phyloP scores from a whole-genome alignment of 495 filamentous ascomycete genomes.

The Letharia lupina region DNA sequence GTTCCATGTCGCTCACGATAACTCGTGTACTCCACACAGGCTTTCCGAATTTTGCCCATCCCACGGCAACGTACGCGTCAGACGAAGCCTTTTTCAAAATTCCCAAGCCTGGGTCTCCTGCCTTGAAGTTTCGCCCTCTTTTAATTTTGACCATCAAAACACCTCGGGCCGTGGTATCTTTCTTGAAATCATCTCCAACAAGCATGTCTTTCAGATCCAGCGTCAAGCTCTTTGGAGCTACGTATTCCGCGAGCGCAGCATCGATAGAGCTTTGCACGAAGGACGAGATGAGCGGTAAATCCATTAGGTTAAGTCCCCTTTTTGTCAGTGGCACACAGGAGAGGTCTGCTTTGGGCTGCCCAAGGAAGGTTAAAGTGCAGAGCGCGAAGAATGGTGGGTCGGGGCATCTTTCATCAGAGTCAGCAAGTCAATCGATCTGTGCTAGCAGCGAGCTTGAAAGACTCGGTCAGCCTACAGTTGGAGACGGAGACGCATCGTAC shows the following conservation, averaged over 20 bases:
- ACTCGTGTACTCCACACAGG: slow-evolving; percentile 56
- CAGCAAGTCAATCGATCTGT: neutral
- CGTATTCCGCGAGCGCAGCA: slow-evolving; percentile 60
- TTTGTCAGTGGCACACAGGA: slow-evolving; percentile 59
- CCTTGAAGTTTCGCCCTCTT: slow-evolving; percentile 55
- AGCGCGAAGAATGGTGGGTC: slow-evolving; percentile 66
- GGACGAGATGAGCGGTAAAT: slow-evolving; percentile 59
- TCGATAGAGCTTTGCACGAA: slow-evolving; percentile 68
- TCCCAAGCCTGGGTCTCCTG: slow-evolving; percentile 51
- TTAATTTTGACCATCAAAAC: slow-evolving; percentile 56
- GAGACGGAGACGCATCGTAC: slow-evolving; percentile 54
- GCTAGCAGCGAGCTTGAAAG: neutral
- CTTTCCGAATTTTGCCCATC: slow-evolving; percentile 70
- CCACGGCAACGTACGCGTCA: slow-evolving; percentile 61
- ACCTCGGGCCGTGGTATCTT: slow-evolving; percentile 57
- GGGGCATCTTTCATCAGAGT: slow-evolving; percentile 35
- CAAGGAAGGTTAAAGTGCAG: slow-evolving; percentile 63
- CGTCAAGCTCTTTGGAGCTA: slow-evolving; percentile 64
- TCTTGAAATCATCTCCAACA: slow-evolving; percentile 67
- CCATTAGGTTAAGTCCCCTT: slow-evolving; percentile 59
- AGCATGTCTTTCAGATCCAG: slow-evolving; percentile 67
- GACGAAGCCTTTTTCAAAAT: slow-evolving; percentile 49
- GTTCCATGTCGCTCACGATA: slow-evolving; percentile 49
- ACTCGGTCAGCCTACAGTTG: slow-evolving; percentile 37
- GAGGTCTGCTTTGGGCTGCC: slow-evolving; percentile 64